Conservation (phyloP, 306 rosid genomes). For the Spatholobus suberectus region DNA sequence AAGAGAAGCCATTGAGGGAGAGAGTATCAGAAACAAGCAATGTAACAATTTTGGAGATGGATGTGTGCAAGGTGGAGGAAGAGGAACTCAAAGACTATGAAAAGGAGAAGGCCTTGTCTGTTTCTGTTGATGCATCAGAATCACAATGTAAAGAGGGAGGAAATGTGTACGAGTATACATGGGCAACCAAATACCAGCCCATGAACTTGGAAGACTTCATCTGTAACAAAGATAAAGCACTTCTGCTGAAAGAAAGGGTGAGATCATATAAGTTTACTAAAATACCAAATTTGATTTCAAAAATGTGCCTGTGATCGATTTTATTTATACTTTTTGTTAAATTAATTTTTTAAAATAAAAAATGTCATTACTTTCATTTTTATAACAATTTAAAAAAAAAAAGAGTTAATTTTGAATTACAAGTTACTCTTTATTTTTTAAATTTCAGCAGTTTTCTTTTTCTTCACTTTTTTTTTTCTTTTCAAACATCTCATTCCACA, state of each 20-base stretch:
- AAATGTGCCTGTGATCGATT: no score
- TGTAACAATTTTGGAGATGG: background rate
- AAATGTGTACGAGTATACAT: slow-evolving; percentile 39
- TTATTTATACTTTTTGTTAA: no score
- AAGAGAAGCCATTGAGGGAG: slow-evolving; percentile 63
- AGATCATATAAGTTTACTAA: background rate
- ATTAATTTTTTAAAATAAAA: no score
- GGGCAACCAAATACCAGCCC: slow-evolving; percentile 81
- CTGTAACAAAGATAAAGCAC: slow-evolving; percentile 64
- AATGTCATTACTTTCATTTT: no score
- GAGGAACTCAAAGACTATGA: slow-evolving; percentile 4
- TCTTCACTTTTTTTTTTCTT: no score
- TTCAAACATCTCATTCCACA: no score
- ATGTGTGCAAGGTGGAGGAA: background rate
- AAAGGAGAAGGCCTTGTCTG: slow-evolving; percentile 46
- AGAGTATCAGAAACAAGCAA: slow-evolving; percentile 29
- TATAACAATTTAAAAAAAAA: no score
- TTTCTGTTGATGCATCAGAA: slow-evolving; percentile 14
- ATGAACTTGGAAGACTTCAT: slow-evolving; percentile 65
- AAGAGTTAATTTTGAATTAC: no score
- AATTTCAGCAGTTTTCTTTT: no score
- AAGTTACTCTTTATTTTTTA: no score
- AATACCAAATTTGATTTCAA: no score
- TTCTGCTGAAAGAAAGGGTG: slow-evolving; percentile 59
- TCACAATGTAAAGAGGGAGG: background rate